Conservation (phyloP, 2,329 filamentous ascomycete genomes). For the Paramyrothecium roridum region DNA sequence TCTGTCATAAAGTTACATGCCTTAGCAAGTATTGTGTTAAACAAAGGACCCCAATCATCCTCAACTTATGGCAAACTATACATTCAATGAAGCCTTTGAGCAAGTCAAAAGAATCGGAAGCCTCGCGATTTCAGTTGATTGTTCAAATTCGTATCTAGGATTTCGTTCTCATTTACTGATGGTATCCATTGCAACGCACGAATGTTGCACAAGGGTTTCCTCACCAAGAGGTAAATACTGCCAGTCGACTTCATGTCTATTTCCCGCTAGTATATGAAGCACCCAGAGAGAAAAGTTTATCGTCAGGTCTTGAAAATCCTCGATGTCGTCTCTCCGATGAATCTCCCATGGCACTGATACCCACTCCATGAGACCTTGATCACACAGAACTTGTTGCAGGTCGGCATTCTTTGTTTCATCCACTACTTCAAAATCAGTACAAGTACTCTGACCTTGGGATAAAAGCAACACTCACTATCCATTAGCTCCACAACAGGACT, state of each 20-base stretch:
- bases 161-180: too few species aligned
- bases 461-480: background rate
- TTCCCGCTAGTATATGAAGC: background rate
- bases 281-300: background rate
- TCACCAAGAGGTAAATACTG: background rate
- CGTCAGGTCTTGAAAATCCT: background rate
- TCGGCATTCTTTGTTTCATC: background rate
- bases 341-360: background rate
- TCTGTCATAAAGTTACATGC: too few species aligned
- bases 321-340: background rate
- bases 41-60: too few species aligned
- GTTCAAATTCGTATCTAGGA: too few species aligned
- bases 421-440: background rate
- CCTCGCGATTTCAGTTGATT: too few species aligned
- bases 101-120: too few species aligned
- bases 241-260: background rate
- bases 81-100: too few species aligned
- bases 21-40: too few species aligned
- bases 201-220: background rate
- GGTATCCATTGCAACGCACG: background rate
- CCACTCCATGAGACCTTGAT: background rate
- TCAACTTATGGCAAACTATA: too few species aligned
- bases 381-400: background rate
- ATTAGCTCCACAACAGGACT: background rate
- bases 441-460: background rate